These are phyloP conservation scores for Blastocrithidia nonstop DNA, from an alignment of 208 protist species.

Conservation along the genomic window DNA sequence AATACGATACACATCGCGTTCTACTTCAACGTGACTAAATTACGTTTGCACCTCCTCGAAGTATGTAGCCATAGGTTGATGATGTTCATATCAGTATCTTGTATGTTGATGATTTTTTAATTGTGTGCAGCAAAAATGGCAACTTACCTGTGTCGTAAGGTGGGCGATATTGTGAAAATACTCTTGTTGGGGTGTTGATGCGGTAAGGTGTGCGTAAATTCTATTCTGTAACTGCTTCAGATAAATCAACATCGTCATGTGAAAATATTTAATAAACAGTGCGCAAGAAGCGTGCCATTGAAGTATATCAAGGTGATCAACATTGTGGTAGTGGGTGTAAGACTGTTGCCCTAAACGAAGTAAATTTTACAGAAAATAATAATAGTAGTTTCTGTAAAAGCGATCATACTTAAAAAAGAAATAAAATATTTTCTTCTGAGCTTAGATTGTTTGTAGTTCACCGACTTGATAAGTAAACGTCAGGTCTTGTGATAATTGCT, in stretches of 20 bases:
- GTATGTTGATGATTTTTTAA: slow-evolving; percentile 26
- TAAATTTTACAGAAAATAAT: too few species aligned
- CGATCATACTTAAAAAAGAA: slow-evolving; percentile 2
- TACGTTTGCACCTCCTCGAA: slow-evolving; percentile 41
- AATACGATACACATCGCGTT: slow-evolving; percentile 5
- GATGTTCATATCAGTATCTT: slow-evolving; percentile 29
- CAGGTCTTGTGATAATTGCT: slow-evolving; percentile 53
- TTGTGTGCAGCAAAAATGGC: slow-evolving; percentile 64
- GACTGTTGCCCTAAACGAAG: too few species aligned
- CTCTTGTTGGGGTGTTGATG: slow-evolving; percentile 32
- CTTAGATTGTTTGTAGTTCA: slow-evolving; percentile 32
- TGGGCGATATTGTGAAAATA: slow-evolving; percentile 71
- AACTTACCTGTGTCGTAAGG: slow-evolving; percentile 72
- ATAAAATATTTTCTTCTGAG: not conserved
- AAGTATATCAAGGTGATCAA: too few species aligned
- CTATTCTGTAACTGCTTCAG: too few species aligned
- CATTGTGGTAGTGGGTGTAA: too few species aligned
- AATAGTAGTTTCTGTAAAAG: too few species aligned
- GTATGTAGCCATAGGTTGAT: slow-evolving; percentile 55
- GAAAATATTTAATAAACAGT: too few species aligned
- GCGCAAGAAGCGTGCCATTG: too few species aligned
- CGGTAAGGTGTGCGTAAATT: slow-evolving; percentile 5
- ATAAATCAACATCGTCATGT: too few species aligned
- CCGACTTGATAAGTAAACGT: slow-evolving; percentile 82
- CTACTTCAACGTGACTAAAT: slow-evolving; percentile 43